Conservation (phyloP, 2,329 filamentous ascomycete species). For the Aspergillus piperis region DNA sequence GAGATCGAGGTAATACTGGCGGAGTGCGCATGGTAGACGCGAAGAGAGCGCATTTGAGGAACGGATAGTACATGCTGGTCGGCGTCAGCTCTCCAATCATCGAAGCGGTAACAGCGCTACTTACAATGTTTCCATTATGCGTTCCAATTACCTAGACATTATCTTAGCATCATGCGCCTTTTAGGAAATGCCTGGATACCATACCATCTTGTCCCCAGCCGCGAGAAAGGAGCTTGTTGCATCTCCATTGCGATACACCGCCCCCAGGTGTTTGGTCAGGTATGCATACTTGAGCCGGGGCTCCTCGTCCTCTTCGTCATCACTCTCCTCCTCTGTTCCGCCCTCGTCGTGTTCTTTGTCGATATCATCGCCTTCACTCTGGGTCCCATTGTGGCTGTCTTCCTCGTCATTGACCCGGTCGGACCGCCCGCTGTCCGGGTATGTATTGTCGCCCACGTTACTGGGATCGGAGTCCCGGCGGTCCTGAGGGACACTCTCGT, state of each 20-base stretch:
- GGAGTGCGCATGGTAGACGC: conserved; percentile 88
- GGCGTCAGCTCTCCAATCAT: conserved; percentile 17
- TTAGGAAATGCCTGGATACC: conserved; percentile 21
- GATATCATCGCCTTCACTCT: conserved; percentile 27
- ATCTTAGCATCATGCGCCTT: conserved; percentile 35
- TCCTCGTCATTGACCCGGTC: conserved; percentile 24
- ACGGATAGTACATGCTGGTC: conserved; percentile 79
- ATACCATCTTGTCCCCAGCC: conserved; percentile 94
- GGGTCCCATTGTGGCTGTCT: conserved; percentile 24
- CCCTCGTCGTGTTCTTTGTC: conserved; percentile 41
- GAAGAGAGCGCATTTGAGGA: conserved; percentile 76
- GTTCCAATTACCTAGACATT: conserved; percentile 76
- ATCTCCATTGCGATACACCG: conserved; percentile 91
- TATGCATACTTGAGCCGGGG: conserved; percentile 91
- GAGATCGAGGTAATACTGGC: conserved; percentile 89
- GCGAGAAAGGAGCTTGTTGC: conserved; percentile 89
- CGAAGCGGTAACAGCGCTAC: conserved; percentile 34
- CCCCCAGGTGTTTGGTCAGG: conserved; percentile 74
- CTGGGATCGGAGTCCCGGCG: conserved; percentile 21
- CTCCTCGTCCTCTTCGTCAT: conserved; percentile 85
- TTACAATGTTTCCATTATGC: conserved; percentile 93
- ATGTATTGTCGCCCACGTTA: conserved; percentile 18
- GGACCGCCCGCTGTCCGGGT: conserved; percentile 13
- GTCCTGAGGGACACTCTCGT: conserved; percentile 25
- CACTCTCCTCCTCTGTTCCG: conserved; percentile 61